These are phyloP conservation scores for Pseudopediastrum boryanum DNA, from an alignment of 139 green algal genomes.

Conservation along the genomic window DNA sequence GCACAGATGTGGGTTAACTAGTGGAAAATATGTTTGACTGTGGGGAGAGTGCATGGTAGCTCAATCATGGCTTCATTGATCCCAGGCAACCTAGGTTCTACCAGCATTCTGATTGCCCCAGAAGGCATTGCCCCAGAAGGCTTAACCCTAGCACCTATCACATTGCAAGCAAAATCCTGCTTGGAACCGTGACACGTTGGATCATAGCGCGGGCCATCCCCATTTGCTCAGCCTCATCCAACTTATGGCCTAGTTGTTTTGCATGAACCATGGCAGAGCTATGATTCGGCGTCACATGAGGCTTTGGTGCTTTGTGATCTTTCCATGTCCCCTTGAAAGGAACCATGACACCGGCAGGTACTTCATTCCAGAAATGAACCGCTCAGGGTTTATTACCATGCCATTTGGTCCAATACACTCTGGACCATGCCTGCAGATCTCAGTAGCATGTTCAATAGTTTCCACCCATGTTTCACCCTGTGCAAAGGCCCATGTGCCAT, in stretches of 20 bases:
- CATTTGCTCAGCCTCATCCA: neutral
- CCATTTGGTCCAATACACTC: no score
- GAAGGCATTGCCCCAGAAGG: no score
- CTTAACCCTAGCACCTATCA: slow-evolving; percentile 4
- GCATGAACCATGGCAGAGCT: neutral
- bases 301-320: no score
- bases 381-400: no score
- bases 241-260: neutral
- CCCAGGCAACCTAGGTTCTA: slow-evolving; percentile 1
- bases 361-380: no score
- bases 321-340: no score
- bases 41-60: slow-evolving; percentile 24
- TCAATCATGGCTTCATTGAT: slow-evolving; percentile 15
- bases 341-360: no score
- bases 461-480: no score
- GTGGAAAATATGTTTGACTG: neutral
- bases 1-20: neutral
- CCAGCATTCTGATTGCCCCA: slow-evolving; percentile 11
- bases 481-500: no score
- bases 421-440: no score
- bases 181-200: neutral
- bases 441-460: no score
- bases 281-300: no score
- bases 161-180: neutral
- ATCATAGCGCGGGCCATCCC: slow-evolving; percentile 13